Percentiles rank a stretch among this genome's conserved stretches.
Evolutionary conservation across 1,284 basidiomycete species (phyloP).

Genomic region (Wallemia ichthyophaga): DNA sequence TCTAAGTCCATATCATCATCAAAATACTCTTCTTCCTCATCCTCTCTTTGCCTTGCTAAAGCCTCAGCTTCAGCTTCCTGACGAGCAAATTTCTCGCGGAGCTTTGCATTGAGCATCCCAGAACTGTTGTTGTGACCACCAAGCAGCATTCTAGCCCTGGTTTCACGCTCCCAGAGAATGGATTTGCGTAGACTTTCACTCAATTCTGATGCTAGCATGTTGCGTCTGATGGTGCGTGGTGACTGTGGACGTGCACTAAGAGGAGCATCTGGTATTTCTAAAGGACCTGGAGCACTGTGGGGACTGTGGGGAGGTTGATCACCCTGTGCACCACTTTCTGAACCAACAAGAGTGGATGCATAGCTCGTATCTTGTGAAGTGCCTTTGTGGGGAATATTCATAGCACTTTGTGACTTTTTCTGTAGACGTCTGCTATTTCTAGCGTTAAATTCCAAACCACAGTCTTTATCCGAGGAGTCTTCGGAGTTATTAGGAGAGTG

Average conservation of each 20-base stretch:
- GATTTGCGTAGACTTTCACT: conserved; percentile 55
- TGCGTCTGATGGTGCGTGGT: conserved; percentile 48
- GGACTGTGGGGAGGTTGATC: no score
- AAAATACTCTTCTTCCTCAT: no score
- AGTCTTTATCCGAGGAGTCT: background rate
- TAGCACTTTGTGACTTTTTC: background rate
- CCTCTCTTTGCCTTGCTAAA: background rate
- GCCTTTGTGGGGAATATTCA: no score
- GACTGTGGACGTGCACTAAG: conserved; percentile 33
- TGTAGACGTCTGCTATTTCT: background rate
- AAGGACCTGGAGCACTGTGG: no score
- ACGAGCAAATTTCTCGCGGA: background rate
- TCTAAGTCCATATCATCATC: background rate
- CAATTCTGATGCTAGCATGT: conserved; percentile 57
- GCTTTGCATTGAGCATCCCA: background rate
- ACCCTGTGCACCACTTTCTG: background rate
- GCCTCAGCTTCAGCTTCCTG: background rate
- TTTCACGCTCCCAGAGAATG: conserved; percentile 44
- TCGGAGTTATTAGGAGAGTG: background rate
- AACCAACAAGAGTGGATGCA: background rate
- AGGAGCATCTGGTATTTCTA: no score
- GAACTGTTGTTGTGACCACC: background rate
- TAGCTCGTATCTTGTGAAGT: background rate
- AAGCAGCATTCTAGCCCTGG: conserved; percentile 4
- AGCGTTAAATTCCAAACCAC: background rate